Evolutionary conservation across 495 filamentous ascomycete genomes (phyloP).

Genomic region (Friedmanniomyces simplex): DNA sequence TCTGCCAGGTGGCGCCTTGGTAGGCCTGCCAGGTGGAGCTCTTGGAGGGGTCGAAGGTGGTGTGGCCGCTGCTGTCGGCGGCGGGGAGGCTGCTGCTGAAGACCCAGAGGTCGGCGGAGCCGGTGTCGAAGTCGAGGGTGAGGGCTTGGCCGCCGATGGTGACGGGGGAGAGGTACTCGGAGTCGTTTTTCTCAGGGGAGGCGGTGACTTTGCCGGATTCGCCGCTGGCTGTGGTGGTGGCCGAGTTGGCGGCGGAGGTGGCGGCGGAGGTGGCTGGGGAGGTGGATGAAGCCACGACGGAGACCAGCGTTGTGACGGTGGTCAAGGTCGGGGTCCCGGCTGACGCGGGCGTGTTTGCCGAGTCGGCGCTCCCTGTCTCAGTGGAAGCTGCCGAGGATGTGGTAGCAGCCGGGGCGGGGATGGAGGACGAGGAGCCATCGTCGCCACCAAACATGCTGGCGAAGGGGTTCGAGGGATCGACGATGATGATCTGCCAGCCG

Average conservation of each 20-base stretch:
- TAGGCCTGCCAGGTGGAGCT: conserved; percentile 45
- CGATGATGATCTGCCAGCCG: conserved; percentile 17
- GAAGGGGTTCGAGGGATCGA: background rate
- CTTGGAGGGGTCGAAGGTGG: conserved; percentile 50
- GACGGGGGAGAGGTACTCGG: conserved; percentile 62
- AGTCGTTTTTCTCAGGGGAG: conserved; percentile 49
- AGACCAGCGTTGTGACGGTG: background rate
- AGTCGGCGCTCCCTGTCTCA: background rate
- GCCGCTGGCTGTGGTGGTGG: background rate
- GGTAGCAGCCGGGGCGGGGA: background rate
- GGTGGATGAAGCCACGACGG: background rate
- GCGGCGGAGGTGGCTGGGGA: background rate
- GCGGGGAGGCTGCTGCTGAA: conserved; percentile 55
- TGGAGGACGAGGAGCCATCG: background rate
- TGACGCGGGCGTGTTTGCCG: background rate
- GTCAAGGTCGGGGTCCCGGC: background rate
- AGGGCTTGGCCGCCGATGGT: conserved; percentile 62
- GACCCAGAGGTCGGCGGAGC: conserved; percentile 78
- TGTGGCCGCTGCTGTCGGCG: conserved; percentile 39
- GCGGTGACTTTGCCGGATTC: conserved; percentile 46
- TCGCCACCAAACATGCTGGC: background rate
- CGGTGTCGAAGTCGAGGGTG: conserved; percentile 73
- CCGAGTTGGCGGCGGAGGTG: background rate
- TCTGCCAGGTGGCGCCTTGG: conserved; percentile 46
- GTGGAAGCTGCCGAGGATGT: background rate